Base-by-base conservation (phyloP, 2,329 filamentous ascomycete species). In the Coniochaeta sp. region DNA sequence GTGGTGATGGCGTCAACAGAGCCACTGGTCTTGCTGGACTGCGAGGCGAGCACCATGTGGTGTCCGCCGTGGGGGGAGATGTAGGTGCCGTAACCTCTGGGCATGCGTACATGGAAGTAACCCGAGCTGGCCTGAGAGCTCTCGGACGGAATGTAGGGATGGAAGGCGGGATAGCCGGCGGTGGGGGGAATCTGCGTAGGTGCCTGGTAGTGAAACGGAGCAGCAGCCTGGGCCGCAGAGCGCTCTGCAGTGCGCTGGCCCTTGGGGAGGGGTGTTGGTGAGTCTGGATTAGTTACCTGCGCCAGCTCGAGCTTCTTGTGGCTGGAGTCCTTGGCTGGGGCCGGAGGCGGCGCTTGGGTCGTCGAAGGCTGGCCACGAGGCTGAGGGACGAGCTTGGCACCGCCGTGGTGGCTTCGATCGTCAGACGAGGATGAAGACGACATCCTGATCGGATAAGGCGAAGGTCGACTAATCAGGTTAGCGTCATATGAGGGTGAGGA, bases 51-150 rank as follows among this genome's bases (percentile, higher is more conserved):
- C 14, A 52, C 24, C 47, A 52, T 28, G 12, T 28, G 47, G 26
- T 26, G 47, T 26, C 24, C 47, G 14, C 22, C 26, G 4, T 26
- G 47, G 14, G 22, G 24, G 17, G 47, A 22, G 47, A 52, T 30
- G 26, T 28, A 52, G 24, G 22, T 26, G 9, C 14, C 14, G n/a
- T 52, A 52, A 2, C 24, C 47, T 26, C 12, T 52, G 22, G 47
- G 47, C 47, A 52, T 52, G 22, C 6, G 47, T 7, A 38, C 17
- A 12, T 34, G 54, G 14, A 38, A 56, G 30, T 56, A 56, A 24
- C 54, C 54, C 9, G 54, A 56, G 30, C 47, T 52, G 47, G 47
- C 47, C n/a, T n/a, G n/a, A n/a, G 54, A 56, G 17, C 54, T 56
- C 17, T 56, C 54, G 7, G 54, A 56, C 17, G 54, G 28, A 10